These are phyloP conservation scores for Penicillium ucsense DNA, from an alignment of 495 filamentous ascomycete species.

Conservation along the genomic window DNA sequence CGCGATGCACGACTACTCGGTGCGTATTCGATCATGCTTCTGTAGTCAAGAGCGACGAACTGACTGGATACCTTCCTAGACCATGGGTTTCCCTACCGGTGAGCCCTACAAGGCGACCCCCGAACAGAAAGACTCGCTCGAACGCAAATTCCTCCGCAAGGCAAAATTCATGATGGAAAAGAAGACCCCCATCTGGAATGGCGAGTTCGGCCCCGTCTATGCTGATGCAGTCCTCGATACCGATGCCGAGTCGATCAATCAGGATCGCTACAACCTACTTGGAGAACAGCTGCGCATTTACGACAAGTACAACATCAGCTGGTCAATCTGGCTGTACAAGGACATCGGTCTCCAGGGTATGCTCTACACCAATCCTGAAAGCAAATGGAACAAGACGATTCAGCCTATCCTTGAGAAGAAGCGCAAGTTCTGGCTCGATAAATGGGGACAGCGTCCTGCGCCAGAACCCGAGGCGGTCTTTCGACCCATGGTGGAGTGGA, in stretches of 20 bases:
- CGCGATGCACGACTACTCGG: slow-evolving; percentile 52
- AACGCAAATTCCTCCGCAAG: slow-evolving; percentile 43
- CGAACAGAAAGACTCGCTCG: slow-evolving; percentile 41
- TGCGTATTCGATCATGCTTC: slow-evolving; percentile 2
- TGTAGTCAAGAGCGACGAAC: not conserved
- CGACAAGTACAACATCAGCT: slow-evolving; percentile 43
- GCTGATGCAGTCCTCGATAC: slow-evolving; percentile 25
- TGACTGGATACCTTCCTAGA: slow-evolving; percentile 2
- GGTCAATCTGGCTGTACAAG: slow-evolving; percentile 60
- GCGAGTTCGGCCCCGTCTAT: slow-evolving; percentile 58
- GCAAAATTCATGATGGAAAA: slow-evolving; percentile 47
- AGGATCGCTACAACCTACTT: slow-evolving; percentile 42
- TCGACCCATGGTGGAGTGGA: slow-evolving; percentile 32
- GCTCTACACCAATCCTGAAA: slow-evolving; percentile 40
- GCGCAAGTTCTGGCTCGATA: slow-evolving; percentile 39
- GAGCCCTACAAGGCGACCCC: slow-evolving; percentile 40
- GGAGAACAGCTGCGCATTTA: slow-evolving; percentile 49
- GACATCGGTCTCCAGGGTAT: slow-evolving; percentile 58
- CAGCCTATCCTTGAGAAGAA: slow-evolving; percentile 48
- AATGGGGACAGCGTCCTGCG: slow-evolving; percentile 41
- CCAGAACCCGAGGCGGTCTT: slow-evolving; percentile 26
- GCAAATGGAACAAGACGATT: slow-evolving; percentile 41
- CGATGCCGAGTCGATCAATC: slow-evolving; percentile 38
- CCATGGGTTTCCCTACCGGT: slow-evolving; percentile 47
- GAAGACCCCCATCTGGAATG: slow-evolving; percentile 52